These are phyloP conservation scores for Yarrowia yakushimensis DNA, from an alignment of 805 yeast species.

Conservation along the genomic window DNA sequence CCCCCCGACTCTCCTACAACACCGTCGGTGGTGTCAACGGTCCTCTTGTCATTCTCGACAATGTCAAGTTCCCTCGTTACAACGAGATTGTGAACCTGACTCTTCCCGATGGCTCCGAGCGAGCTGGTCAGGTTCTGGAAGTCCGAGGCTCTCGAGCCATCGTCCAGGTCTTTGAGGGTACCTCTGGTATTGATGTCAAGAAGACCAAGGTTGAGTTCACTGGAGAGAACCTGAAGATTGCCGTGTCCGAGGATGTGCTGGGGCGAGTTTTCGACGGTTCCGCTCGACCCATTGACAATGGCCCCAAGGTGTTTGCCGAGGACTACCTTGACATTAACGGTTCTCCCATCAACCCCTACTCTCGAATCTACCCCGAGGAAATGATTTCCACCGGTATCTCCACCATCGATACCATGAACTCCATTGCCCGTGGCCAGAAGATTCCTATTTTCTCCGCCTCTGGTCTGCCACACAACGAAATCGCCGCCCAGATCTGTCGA, in stretches of 20 bases:
- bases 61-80: slow-evolving; percentile 83
- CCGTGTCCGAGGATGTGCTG: slow-evolving; percentile 94
- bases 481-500: slow-evolving; percentile 99
- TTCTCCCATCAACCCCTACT: slow-evolving; percentile 96
- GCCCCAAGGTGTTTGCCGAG: slow-evolving; percentile 97
- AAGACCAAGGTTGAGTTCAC: slow-evolving; percentile 97
- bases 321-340: slow-evolving; percentile 98
- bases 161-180: slow-evolving; percentile 99
- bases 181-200: slow-evolving; percentile 97
- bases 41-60: slow-evolving; percentile 87
- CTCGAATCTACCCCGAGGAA: slow-evolving; percentile 99
- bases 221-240: slow-evolving; percentile 86
- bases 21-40: slow-evolving; percentile 99
- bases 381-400: slow-evolving; percentile 99
- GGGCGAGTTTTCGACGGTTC: slow-evolving; percentile 99
- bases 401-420: slow-evolving; percentile 98
- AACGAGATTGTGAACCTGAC: slow-evolving; percentile 97
- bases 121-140: slow-evolving; percentile 98
- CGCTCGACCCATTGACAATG: slow-evolving; percentile 96
- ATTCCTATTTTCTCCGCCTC: slow-evolving; percentile 99
- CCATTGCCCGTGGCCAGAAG: slow-evolving; percentile 99
- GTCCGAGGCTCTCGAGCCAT: slow-evolving; percentile 96
- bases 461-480: slow-evolving; percentile 98
- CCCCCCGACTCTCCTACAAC: slow-evolving; percentile 89
- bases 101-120: slow-evolving; percentile 86